Conservation (phyloP, 441 rosid species). For the Jatropha multifida region DNA sequence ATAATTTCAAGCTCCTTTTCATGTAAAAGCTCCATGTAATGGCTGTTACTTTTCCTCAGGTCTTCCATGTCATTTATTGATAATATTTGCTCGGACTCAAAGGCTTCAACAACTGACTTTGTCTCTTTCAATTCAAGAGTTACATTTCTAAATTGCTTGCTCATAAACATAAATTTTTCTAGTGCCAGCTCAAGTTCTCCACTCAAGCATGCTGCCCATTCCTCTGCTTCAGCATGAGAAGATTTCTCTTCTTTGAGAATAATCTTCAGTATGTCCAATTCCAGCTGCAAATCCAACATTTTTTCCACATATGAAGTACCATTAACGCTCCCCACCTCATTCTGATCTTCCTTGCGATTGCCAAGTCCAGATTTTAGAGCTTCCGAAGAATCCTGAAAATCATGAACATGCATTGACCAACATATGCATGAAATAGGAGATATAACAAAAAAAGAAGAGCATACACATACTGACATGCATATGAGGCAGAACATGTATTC, state of each 20-base stretch:
- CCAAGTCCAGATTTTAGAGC: constrained; percentile 19
- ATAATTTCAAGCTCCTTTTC: constrained; percentile 57
- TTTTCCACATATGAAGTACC: constrained; percentile 50
- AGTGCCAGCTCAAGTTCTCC: constrained; percentile 56
- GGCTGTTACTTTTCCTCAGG: constrained; percentile 53
- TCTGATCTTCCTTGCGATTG: constrained; percentile 26
- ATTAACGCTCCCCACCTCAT: constrained; percentile 32
- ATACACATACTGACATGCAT: constrained; percentile 8
- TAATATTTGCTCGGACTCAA: constrained; percentile 75
- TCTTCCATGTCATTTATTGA: constrained; percentile 72
- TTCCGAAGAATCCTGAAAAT: constrained; percentile 46
- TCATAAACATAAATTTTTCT: constrained; percentile 44
- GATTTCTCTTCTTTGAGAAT: constrained; percentile 85
- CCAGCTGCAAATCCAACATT: constrained; percentile 82
- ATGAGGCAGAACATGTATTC: not conserved
- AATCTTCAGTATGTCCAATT: constrained; percentile 78
- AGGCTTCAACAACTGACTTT: constrained; percentile 75
- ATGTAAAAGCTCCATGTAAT: constrained; percentile 47
- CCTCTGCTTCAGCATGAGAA: constrained; percentile 46
- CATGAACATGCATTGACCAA: not conserved
- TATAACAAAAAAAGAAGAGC: not conserved
- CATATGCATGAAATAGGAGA: not conserved
- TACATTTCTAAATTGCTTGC: constrained; percentile 50
- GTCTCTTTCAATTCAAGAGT: constrained; percentile 56
- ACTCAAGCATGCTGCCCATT: constrained; percentile 43